These are phyloP conservation scores for Lepraria neglecta DNA, from an alignment of 495 filamentous ascomycete genomes.

Conservation along the genomic window DNA sequence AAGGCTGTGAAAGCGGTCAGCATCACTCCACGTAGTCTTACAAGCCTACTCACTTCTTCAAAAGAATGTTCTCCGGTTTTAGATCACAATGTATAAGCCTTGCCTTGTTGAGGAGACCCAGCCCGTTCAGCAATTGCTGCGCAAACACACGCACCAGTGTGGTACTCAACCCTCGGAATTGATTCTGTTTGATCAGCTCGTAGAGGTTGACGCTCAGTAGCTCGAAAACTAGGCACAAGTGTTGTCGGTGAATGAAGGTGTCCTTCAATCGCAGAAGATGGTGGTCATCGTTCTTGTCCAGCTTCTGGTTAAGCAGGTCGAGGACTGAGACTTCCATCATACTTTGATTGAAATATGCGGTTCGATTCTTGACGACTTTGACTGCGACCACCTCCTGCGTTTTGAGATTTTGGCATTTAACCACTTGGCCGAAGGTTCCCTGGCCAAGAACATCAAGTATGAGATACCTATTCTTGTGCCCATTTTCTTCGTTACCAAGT, in stretches of 20 bases:
- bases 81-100: constrained; percentile 97
- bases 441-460: constrained; percentile 98
- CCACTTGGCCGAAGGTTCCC: constrained; percentile 98
- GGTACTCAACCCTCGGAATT: constrained; percentile 95
- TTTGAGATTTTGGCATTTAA: constrained; percentile 98
- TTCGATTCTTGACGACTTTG: constrained; percentile 99
- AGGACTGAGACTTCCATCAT: constrained; percentile 99
- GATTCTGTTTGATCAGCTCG: constrained; percentile 99
- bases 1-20: constrained; percentile 46
- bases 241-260: constrained; percentile 96
- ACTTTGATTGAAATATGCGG: constrained; percentile 99
- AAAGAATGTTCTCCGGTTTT: constrained; percentile 95
- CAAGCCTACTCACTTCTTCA: constrained; percentile 66
- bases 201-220: constrained; percentile 96
- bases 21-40: constrained; percentile 12
- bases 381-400: constrained; percentile 98
- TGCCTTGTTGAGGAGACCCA: constrained; percentile 92
- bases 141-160: constrained; percentile 97
- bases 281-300: constrained; percentile 99
- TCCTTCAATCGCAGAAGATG: constrained; percentile 94
- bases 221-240: constrained; percentile 97
- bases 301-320: constrained; percentile 93
- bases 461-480: constrained; percentile 98
- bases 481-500: constrained; percentile 92
- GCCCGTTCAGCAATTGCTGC: constrained; percentile 87